Evolutionary conservation across 345 rosid species (phyloP).

Genomic region (Acer saccharum): DNA sequence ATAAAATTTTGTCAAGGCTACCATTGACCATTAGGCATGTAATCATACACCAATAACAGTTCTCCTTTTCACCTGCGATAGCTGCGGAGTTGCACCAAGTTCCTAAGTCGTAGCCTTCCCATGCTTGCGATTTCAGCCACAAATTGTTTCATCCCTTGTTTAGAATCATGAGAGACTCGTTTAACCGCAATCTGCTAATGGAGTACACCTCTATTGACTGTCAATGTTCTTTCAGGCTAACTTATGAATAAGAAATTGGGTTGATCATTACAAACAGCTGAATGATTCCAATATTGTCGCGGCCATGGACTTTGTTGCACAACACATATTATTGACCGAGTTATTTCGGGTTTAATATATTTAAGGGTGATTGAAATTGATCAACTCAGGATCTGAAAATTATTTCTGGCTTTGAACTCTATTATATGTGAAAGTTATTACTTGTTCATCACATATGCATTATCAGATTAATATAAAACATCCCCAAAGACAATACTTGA

Average conservation of each 20-base stretch:
- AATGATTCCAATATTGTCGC: too few relatives aligned
- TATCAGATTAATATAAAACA: background rate
- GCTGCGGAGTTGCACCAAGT: conserved; percentile 43
- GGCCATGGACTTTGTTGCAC: too few relatives aligned
- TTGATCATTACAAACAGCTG: too few relatives aligned
- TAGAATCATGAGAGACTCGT: conserved; percentile 43
- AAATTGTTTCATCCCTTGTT: conserved; percentile 51
- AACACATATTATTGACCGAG: background rate
- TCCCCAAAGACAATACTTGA: background rate
- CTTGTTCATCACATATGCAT: background rate
- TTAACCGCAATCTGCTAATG: conserved; percentile 60
- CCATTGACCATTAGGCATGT: conserved; percentile 33
- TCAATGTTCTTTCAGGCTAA: too few relatives aligned
- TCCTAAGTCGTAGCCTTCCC: conserved; percentile 38
- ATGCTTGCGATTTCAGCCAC: conserved; percentile 19
- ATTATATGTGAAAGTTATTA: background rate
- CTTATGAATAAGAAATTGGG: too few relatives aligned
- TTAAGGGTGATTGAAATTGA: too few relatives aligned
- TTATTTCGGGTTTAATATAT: background rate
- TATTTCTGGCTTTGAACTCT: too few relatives aligned
- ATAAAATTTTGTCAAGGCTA: conserved; percentile 41
- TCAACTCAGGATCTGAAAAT: too few relatives aligned
- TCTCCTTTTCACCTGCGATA: conserved; percentile 39
- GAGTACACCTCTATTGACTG: conserved; percentile 39
- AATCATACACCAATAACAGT: conserved; percentile 52